phyloP scores from a whole-genome alignment of 306 rosid species.

The Dryas octopetala region DNA sequence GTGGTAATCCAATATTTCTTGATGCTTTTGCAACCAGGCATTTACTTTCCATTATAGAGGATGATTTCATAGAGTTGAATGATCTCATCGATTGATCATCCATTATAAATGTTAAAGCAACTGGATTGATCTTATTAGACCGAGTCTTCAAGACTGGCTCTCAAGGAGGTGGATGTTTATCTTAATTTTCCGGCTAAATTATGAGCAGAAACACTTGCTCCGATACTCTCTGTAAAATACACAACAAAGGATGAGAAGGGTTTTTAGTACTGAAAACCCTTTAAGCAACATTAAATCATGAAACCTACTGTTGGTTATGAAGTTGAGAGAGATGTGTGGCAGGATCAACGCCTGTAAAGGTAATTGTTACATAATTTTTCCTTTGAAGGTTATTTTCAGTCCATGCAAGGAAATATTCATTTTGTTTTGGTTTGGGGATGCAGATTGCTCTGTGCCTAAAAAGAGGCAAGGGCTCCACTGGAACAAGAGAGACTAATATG shows the following conservation, averaged over 20 bases:
- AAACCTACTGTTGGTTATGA: constrained; percentile 20
- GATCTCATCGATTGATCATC: constrained; percentile 46
- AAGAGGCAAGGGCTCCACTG: constrained; percentile 23
- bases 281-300: constrained; percentile 22
- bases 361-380: constrained; percentile 31
- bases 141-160: constrained; percentile 20
- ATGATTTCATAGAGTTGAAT: constrained; percentile 60
- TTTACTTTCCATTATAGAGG: constrained; percentile 42
- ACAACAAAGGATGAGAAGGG: constrained; percentile 28
- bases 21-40: constrained; percentile 27
- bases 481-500: constrained; percentile 22
- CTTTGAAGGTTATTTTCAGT: constrained; percentile 22
- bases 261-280: constrained; percentile 25
- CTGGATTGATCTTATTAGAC: not conserved
- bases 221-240: constrained; percentile 29
- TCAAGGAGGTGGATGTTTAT: constrained; percentile 28
- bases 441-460: constrained; percentile 42
- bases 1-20: constrained; percentile 21
- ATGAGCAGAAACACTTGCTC: constrained; percentile 33
- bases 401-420: constrained; percentile 29
- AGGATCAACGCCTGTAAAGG: constrained; percentile 41
- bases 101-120: not conserved
- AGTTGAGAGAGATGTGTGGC: constrained; percentile 36
- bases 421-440: constrained; percentile 46
- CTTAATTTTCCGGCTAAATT: constrained; percentile 24